These are phyloP conservation scores for Colletotrichum sp. DNA, from an alignment of 2,329 filamentous ascomycete genomes.

Conservation along the genomic window DNA sequence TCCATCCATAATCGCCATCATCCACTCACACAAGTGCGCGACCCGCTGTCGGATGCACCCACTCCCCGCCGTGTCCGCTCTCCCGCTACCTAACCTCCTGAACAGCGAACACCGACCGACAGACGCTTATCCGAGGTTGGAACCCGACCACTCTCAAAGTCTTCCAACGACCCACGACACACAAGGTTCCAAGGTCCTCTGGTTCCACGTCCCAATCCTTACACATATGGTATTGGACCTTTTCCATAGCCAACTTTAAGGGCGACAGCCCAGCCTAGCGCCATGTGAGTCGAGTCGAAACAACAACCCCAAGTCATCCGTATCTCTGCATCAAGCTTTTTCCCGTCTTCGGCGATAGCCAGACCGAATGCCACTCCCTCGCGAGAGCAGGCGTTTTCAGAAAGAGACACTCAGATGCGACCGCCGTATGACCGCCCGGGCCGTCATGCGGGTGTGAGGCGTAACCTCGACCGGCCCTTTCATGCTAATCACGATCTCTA, in stretches of 20 bases:
- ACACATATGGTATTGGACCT: constrained; percentile 22
- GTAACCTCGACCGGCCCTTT: constrained; percentile 5
- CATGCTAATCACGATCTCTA: constrained; percentile 22
- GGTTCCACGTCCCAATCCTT: constrained; percentile 21
- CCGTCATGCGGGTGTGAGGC: constrained; percentile 14
- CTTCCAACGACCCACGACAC: constrained; percentile 19
- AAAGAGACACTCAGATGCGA: constrained; percentile 7
- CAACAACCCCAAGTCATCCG: not conserved
- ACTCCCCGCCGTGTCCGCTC: constrained; percentile 22
- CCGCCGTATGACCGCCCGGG: constrained; percentile 8
- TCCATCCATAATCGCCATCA: not conserved
- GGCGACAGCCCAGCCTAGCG: constrained; percentile 23
- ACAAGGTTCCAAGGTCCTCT: constrained; percentile 15
- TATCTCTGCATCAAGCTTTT: not conserved
- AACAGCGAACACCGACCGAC: constrained; percentile 1
- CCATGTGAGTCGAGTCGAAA: constrained; percentile 22
- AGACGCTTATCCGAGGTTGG: constrained; percentile 19
- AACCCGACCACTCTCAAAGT: constrained; percentile 20
- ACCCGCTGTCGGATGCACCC: constrained; percentile 20
- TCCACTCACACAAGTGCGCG: not conserved
- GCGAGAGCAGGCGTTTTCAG: not conserved
- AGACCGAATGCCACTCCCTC: not conserved
- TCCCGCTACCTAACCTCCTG: constrained; percentile 13
- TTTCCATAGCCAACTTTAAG: constrained; percentile 18
- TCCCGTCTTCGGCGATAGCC: not conserved